These are phyloP conservation scores for Areca catechu DNA, from an alignment of 176 grass and related monocot genomes.

Conservation along the genomic window DNA sequence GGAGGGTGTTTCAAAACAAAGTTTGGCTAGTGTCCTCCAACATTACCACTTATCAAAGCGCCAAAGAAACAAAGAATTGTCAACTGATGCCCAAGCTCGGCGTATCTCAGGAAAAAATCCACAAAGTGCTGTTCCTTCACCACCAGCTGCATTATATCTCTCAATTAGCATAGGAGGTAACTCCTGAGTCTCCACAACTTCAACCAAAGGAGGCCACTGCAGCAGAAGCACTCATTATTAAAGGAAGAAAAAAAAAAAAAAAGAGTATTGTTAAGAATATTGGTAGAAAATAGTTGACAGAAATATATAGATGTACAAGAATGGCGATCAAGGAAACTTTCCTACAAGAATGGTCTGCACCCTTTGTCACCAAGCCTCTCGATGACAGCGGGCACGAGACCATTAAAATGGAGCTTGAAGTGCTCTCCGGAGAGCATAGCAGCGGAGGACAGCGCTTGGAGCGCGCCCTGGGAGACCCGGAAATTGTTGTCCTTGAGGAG, in stretches of 20 bases:
- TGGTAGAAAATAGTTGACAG: background rate
- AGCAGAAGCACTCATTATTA: slow-evolving; percentile 2
- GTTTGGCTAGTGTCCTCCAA: background rate
- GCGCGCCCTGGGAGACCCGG: too few relatives aligned
- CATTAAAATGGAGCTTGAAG: too few relatives aligned
- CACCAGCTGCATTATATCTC: slow-evolving; percentile 76
- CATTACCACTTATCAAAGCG: slow-evolving; percentile 86
- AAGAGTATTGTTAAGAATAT: background rate
- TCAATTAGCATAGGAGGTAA: slow-evolving; percentile 78
- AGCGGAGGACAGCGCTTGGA: too few relatives aligned
- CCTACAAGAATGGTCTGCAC: too few relatives aligned
- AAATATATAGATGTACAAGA: background rate
- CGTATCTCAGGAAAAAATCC: slow-evolving; percentile 87
- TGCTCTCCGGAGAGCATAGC: too few relatives aligned
- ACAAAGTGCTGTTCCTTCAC: slow-evolving; percentile 94
- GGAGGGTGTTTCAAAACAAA: background rate
- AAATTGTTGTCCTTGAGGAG: too few relatives aligned
- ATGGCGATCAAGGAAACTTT: too few relatives aligned
- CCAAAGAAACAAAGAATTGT: slow-evolving; percentile 90
- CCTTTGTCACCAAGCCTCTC: too few relatives aligned
- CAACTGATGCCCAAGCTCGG: slow-evolving; percentile 90
- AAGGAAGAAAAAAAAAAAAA: background rate
- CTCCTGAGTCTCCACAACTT: slow-evolving; percentile 74
- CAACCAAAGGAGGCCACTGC: slow-evolving; percentile 93
- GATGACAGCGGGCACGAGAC: too few relatives aligned